phyloP scores from a whole-genome alignment of 2,329 filamentous ascomycete genomes.

The Fusarium sarcochroum region DNA sequence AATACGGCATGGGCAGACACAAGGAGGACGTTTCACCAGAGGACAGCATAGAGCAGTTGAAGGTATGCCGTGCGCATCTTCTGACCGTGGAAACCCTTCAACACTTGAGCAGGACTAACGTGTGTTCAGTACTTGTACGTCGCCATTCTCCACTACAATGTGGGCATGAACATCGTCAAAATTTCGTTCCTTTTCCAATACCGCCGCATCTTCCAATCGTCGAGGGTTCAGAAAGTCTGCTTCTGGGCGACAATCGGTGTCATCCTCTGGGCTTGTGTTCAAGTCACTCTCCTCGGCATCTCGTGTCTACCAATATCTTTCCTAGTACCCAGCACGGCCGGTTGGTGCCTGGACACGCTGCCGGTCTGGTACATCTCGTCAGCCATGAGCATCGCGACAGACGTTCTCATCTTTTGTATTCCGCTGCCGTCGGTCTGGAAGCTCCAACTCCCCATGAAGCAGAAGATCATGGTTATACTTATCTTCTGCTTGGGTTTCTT shows the following conservation, averaged over 20 bases:
- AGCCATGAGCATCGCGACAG: slow-evolving; percentile 47
- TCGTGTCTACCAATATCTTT: slow-evolving; percentile 48
- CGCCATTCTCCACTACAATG: slow-evolving; percentile 50
- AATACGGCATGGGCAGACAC: slow-evolving; percentile 49
- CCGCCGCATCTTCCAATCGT: slow-evolving; percentile 50
- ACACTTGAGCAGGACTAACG: background rate
- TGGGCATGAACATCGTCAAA: slow-evolving; percentile 52
- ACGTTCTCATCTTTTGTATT: slow-evolving; percentile 49
- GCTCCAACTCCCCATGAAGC: slow-evolving; percentile 44
- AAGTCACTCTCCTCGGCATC: slow-evolving; percentile 46
- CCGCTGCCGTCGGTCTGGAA: slow-evolving; percentile 47
- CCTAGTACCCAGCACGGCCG: slow-evolving; percentile 45
- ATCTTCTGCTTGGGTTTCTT: slow-evolving; percentile 53
- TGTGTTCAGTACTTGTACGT: slow-evolving; percentile 45
- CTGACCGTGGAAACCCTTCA: background rate
- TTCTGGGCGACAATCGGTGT: slow-evolving; percentile 49
- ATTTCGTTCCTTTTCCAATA: slow-evolving; percentile 53
- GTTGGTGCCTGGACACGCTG: slow-evolving; percentile 49
- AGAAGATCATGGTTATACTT: slow-evolving; percentile 48
- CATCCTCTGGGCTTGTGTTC: slow-evolving; percentile 46
- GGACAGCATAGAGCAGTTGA: slow-evolving; percentile 41
- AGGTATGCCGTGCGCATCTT: slow-evolving; percentile 29
- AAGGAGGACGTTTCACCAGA: slow-evolving; percentile 31
- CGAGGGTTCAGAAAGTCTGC: slow-evolving; percentile 44
- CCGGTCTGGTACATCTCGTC: slow-evolving; percentile 53